A percentile compares a stretch with the other conserved stretches of the same genome.
Evolutionary conservation across 306 rosid genomes (phyloP).

Genomic region (Gastrolobium villosum): DNA sequence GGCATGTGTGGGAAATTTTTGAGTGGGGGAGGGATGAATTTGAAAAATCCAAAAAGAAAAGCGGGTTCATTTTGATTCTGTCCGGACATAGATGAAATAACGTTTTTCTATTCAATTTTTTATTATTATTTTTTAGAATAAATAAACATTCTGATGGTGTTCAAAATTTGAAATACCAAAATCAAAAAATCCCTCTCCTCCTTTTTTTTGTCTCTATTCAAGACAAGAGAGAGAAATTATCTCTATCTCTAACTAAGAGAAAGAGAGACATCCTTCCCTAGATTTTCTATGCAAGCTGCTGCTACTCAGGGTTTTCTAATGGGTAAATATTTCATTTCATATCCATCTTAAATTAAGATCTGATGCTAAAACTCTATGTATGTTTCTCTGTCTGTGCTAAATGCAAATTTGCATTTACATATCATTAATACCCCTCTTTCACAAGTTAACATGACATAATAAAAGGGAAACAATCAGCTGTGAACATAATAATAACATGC

Average conservation of each 20-base stretch:
- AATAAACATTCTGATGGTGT: neutral
- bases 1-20: no score
- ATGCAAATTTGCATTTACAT: neutral
- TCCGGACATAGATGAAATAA: no score
- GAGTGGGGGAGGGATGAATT: no score
- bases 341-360: neutral
- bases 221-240: neutral
- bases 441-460: no score
- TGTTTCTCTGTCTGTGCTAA: slow-evolving; percentile 4
- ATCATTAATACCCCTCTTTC: no score
- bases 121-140: no score
- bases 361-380: neutral
- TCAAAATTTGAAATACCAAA: slow-evolving; percentile 48
- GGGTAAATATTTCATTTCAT: slow-evolving; percentile 8
- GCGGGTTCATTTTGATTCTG: slow-evolving; percentile 18
- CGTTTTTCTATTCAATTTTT: no score
- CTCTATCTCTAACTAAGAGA: no score
- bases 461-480: no score
- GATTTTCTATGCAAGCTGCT: no score
- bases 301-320: neutral
- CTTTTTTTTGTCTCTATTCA: neutral
- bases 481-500: no score
- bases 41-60: slow-evolving; percentile 28
- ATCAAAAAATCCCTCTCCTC: slow-evolving; percentile 23
- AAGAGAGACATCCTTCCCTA: no score